Evolutionary conservation across 176 grass and related monocot species (phyloP).

Genomic region (Oryza officinalis): DNA sequence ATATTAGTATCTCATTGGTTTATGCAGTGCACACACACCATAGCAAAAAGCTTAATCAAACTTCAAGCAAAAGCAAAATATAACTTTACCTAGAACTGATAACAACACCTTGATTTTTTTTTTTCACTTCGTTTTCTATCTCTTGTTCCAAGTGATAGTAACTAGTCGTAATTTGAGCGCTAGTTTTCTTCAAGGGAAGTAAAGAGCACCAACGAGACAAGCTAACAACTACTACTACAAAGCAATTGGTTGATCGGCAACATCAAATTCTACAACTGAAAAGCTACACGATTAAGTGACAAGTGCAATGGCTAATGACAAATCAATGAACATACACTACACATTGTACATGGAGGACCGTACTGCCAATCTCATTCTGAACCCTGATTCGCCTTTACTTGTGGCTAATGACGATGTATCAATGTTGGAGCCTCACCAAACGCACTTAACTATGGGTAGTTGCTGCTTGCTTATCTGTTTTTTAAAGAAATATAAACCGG

Average conservation of each 20-base stretch:
- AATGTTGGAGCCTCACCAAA: constrained; percentile 14
- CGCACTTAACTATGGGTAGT: constrained; percentile 9
- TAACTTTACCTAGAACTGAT: neutral
- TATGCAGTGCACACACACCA: neutral
- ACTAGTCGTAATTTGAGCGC: neutral
- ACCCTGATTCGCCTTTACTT: neutral
- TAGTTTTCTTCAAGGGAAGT: neutral
- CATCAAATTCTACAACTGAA: neutral
- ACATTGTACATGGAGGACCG: neutral
- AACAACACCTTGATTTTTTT: neutral
- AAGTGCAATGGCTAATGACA: neutral
- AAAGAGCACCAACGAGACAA: neutral
- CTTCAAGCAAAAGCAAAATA: neutral
- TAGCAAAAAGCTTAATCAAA: neutral
- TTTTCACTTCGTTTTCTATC: neutral
- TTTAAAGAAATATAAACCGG: neutral
- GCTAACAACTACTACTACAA: neutral
- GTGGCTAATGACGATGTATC: neutral
- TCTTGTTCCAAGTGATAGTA: neutral
- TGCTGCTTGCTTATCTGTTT: constrained; percentile 7
- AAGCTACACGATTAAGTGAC: neutral
- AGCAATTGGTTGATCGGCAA: neutral
- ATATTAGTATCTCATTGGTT: neutral
- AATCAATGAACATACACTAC: neutral
- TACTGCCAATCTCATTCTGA: neutral